These are phyloP conservation scores for Dalechampia spathulata DNA, from an alignment of 441 rosid genomes.

Conservation along the genomic window DNA sequence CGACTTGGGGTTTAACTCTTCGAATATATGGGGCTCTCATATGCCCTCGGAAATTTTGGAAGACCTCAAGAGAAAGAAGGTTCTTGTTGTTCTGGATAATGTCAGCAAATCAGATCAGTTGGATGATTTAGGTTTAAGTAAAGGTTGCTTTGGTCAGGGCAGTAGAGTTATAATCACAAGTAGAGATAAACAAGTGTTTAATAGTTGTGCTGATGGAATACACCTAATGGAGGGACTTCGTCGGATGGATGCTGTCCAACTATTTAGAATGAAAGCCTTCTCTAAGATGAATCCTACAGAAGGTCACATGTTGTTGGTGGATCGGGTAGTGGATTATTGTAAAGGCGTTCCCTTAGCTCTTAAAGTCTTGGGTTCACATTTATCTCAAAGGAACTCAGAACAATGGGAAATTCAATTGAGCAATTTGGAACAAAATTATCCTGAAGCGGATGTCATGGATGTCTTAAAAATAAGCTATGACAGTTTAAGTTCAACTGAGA, in stretches of 20 bases:
- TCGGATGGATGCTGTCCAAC: not conserved
- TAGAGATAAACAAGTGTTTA: slow-evolving; percentile 6
- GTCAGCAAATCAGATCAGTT: not conserved
- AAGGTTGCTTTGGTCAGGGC: not conserved
- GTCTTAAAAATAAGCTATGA: slow-evolving; percentile 3
- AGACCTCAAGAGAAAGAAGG: not conserved
- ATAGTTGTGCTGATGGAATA: not conserved
- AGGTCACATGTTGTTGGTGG: not conserved
- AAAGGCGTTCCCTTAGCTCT: slow-evolving; percentile 9
- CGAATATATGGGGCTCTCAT: not conserved
- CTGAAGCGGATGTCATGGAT: not conserved
- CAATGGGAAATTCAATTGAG: not conserved
- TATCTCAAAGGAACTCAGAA: not conserved
- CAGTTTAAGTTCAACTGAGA: not conserved
- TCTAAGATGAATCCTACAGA: not conserved
- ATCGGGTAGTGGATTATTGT: not conserved
- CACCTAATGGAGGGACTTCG: not conserved
- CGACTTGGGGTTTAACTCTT: not conserved
- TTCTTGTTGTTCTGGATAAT: slow-evolving; percentile 6
- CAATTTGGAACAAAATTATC: not conserved
- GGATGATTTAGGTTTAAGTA: not conserved
- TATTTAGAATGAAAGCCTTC: slow-evolving; percentile 6
- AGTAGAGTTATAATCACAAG: slow-evolving; percentile 3
- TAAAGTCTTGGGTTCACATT: not conserved
- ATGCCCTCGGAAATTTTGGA: not conserved